Evolutionary conservation across 768 basidiomycete genomes (phyloP), one percentile per base, ranked within the genome.

Genomic region (Calvatia gigantea): DNA sequence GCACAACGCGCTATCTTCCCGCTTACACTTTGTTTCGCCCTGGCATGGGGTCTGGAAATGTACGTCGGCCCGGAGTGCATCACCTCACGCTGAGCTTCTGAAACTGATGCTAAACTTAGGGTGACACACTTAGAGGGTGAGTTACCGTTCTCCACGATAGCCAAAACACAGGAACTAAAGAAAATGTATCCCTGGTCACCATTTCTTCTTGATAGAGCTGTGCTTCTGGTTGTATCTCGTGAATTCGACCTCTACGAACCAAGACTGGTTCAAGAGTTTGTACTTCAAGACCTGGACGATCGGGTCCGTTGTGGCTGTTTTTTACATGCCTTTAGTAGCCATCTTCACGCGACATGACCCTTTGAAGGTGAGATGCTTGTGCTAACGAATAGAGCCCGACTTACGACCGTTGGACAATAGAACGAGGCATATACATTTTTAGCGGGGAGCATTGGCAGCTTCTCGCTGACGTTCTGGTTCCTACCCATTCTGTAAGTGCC

Each of bases 191-290:
- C 33, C 19, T 25, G 14, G 15, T 11, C 4, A 3, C 25, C 54
- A 17, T 48, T 46, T 56, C 58, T 29, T 58, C 42, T 47, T 52
- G 49, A 6, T 55, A 91, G 91, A 94, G 62, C 75, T 93, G 0
- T 93, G 89, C 62, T 94, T 94, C 67, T 93, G 91, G 91, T 70
- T 92, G 11, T 94, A 90, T 72, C 80, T 94, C 33, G 74, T 92
- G 46, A 87, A 87, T 54, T 74, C 86, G 2, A 74, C 79, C 17
- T 75, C 83, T 0, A 67, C 69, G 1, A 81, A 86, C 58, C 84
- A 81, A 62, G 79, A 89, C 62, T 94, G 91, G 91, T 92, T 93
- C 72, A 71, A 74, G 15, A 89, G 82, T 62, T 58, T 73, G 17
- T 90, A 91, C 62, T 93, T 91, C 76, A 88, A 80, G 67, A 73